Conservation (phyloP, 1,284 basidiomycete species). For the Phellinidium pouzarii region DNA sequence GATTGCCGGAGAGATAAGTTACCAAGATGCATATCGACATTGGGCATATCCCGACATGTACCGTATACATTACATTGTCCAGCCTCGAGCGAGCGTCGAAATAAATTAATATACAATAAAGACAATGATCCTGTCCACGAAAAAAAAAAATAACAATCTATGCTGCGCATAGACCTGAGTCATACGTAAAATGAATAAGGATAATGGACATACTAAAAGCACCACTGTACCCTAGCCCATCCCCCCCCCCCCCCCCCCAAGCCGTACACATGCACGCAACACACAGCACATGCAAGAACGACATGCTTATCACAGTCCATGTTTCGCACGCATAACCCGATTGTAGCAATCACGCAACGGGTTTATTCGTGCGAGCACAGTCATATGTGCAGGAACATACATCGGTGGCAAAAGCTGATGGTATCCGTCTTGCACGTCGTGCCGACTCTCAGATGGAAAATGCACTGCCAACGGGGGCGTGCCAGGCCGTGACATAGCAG, state of each 20-base stretch:
- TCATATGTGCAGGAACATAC: constrained; percentile 61
- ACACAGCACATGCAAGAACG: too few relatives aligned
- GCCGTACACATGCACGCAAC: too few relatives aligned
- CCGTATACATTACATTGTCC: background rate
- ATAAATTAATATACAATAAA: background rate
- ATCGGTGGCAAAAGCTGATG: constrained; percentile 65
- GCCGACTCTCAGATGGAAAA: constrained; percentile 52
- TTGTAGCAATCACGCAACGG: constrained; percentile 66
- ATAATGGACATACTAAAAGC: background rate
- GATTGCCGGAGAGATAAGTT: background rate
- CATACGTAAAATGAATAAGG: background rate
- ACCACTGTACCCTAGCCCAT: too few relatives aligned
- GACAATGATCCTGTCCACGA: background rate
- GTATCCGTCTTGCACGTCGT: constrained; percentile 45
- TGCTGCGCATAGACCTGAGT: background rate
- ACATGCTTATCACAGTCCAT: constrained; percentile 5
- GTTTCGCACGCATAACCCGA: constrained; percentile 53
- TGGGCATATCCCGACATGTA: background rate
- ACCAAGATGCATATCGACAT: background rate
- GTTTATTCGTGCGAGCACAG: constrained; percentile 52
- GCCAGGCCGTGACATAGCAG: constrained; percentile 42
- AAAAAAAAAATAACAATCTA: background rate
- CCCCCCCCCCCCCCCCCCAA: too few relatives aligned
- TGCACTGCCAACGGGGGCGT: constrained; percentile 40
- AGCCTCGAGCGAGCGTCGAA: background rate